Evolutionary conservation across 2,329 filamentous ascomycete genomes (phyloP).

Genomic region (Fusarium illudens): DNA sequence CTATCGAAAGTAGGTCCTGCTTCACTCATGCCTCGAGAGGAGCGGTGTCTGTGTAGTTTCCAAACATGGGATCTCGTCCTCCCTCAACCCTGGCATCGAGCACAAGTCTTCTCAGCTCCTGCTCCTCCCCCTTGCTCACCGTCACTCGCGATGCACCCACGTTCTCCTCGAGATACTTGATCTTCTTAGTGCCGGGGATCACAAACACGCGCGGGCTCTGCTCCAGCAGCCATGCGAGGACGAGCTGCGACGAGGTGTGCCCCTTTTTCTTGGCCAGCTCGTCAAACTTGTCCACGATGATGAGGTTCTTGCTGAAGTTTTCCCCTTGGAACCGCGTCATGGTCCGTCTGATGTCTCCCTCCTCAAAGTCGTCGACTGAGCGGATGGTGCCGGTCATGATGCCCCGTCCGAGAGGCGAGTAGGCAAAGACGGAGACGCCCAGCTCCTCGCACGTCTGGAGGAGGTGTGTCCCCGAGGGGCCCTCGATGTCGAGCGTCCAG

Average conservation of each 20-base stretch:
- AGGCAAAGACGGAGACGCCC: slow-evolving; percentile 63
- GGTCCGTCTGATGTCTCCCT: slow-evolving; percentile 26
- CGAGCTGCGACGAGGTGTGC: slow-evolving; percentile 64
- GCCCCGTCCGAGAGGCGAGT: slow-evolving; percentile 67
- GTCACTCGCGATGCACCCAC: slow-evolving; percentile 45
- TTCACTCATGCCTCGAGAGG: slow-evolving; percentile 18
- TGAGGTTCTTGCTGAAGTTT: slow-evolving; percentile 58
- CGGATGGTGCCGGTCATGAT: slow-evolving; percentile 62
- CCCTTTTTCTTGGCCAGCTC: slow-evolving; percentile 57
- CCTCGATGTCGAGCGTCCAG: slow-evolving; percentile 68
- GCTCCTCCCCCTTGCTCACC: slow-evolving; percentile 48
- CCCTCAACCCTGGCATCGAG: slow-evolving; percentile 42
- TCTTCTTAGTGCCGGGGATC: slow-evolving; percentile 61
- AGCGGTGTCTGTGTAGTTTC: slow-evolving; percentile 30
- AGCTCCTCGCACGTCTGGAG: slow-evolving; percentile 64
- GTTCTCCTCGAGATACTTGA: slow-evolving; percentile 59
- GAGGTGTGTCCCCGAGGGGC: slow-evolving; percentile 54
- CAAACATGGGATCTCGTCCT: slow-evolving; percentile 34
- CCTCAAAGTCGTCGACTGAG: slow-evolving; percentile 56
- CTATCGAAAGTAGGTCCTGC: neutral
- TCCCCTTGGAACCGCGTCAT: slow-evolving; percentile 37
- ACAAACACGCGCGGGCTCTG: slow-evolving; percentile 69
- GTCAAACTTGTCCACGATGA: slow-evolving; percentile 55
- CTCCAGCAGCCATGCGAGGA: slow-evolving; percentile 69
- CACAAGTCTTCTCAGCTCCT: slow-evolving; percentile 44